Evolutionary conservation across 371 early-diverging fungal species (phyloP), one percentile per base, ranked within the genome.

Genomic region (Dipsacomyces acuminosporus): DNA sequence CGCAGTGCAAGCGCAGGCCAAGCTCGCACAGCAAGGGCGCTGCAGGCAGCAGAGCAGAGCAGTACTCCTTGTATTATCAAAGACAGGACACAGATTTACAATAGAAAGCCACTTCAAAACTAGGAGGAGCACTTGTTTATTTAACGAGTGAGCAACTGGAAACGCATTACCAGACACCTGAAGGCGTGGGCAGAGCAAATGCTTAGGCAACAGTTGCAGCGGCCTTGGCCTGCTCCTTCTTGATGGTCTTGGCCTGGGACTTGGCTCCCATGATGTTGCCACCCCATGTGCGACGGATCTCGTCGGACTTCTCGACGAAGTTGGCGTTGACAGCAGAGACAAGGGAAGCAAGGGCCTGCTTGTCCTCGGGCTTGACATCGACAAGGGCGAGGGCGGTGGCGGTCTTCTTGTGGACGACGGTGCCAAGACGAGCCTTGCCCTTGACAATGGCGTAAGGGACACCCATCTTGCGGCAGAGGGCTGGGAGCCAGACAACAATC

Each of bases 391-490:
- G 74, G 54, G 94, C 95, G 54, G 99, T 94, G 75, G 97, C 94
- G 51, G 90, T 93, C 94, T 99, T 99, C 84, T 96, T 88, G 89
- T 98, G 94, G 61, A 99, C 96, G 45, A 99, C 86, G 47, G 90
- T 86, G 73, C 99, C 99, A 67, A 99, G 90, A 73, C 91, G 87
- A 73, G 91, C 83, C 87, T 99, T 97, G 73, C 89, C 84, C 88
- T 98, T 96, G 76, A 99, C 96, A 74, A 99, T 95, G 81, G 86
- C 87, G 89, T 99, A 99, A 46, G 99, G 97, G 81, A 99, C 86
- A 67, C 95, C 96, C 98, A 98, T 96, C 92, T 99, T 99, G 79
- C 96, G 94, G 88, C 99, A 99, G 46, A 99, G 90, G 60, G 99
- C 97, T 54, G 99, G 99, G 72, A 99, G 84, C 92, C 94, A 99